Conservation (phyloP, 2,329 filamentous ascomycete species). For the Coniella lustricola region DNA sequence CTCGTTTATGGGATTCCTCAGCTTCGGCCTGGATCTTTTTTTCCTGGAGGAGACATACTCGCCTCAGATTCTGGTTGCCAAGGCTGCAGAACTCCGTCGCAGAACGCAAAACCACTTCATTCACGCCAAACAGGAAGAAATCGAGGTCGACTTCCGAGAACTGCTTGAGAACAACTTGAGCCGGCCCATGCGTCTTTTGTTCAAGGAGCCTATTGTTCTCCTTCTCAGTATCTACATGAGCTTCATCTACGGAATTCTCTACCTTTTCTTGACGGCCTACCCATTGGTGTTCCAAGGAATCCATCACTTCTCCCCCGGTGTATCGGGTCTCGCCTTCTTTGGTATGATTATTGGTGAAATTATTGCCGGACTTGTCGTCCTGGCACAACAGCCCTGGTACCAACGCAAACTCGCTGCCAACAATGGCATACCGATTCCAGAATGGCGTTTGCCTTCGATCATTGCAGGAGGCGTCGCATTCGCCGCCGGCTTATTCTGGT, state of each 20-base stretch:
- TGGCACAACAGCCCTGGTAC: constrained; percentile 60
- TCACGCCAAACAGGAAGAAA: constrained; percentile 65
- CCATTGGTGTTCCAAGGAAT: constrained; percentile 70
- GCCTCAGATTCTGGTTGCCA: constrained; percentile 54
- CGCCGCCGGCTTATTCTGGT: constrained; percentile 63
- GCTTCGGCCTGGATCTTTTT: constrained; percentile 52
- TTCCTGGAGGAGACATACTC: constrained; percentile 66
- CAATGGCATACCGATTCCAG: constrained; percentile 55
- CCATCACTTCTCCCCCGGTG: constrained; percentile 62
- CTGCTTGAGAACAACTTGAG: constrained; percentile 60
- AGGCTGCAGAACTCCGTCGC: constrained; percentile 54
- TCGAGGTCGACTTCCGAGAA: constrained; percentile 58
- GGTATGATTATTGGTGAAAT: constrained; percentile 73
- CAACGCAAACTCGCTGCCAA: constrained; percentile 62
- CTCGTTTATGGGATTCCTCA: constrained; percentile 55
- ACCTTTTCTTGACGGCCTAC: constrained; percentile 81
- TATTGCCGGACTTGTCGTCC: constrained; percentile 57
- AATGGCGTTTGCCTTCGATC: constrained; percentile 59
- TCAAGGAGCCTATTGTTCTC: constrained; percentile 62
- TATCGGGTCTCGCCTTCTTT: constrained; percentile 74
- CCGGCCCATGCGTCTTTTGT: constrained; percentile 58
- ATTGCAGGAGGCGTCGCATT: constrained; percentile 55
- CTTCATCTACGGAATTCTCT: constrained; percentile 71
- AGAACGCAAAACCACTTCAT: constrained; percentile 64
- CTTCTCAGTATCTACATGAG: constrained; percentile 64